Evolutionary conservation across 1,139 yeast genomes (phyloP).

Genomic region (Geotrichum phurueaensis): DNA sequence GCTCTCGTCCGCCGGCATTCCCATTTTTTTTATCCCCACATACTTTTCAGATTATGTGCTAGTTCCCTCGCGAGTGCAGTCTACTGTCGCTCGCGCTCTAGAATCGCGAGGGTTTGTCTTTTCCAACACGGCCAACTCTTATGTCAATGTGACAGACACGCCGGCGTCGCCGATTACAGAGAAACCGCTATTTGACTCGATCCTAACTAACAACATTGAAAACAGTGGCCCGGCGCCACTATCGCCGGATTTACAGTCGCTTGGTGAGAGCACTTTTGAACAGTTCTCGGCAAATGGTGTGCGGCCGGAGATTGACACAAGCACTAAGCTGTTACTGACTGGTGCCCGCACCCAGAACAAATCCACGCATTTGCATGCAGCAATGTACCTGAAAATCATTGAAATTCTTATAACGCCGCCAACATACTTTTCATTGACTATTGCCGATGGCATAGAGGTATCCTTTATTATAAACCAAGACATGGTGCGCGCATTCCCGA

Average conservation of each 20-base stretch:
- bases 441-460: slow-evolving; percentile 51
- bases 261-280: slow-evolving; percentile 40
- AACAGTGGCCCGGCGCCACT: slow-evolving; percentile 10
- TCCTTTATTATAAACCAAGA: slow-evolving; percentile 45
- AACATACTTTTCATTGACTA: slow-evolving; percentile 52
- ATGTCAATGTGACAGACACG: slow-evolving; percentile 19
- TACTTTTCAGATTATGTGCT: slow-evolving; percentile 65
- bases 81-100: slow-evolving; percentile 44
- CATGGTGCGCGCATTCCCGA: slow-evolving; percentile 32
- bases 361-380: slow-evolving; percentile 18
- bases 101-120: slow-evolving; percentile 43
- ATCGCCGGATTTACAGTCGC: slow-evolving; percentile 16
- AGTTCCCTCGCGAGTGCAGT: slow-evolving; percentile 45
- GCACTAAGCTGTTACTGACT: slow-evolving; percentile 47
- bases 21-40: slow-evolving; percentile 58
- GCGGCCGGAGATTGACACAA: slow-evolving; percentile 41
- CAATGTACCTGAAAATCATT: slow-evolving; percentile 26
- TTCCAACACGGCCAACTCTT: slow-evolving; percentile 37
- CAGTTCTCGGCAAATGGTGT: slow-evolving; percentile 32
- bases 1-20: slow-evolving; percentile 50
- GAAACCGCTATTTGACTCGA: not conserved
- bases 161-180: slow-evolving; percentile 4
- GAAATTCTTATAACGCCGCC: slow-evolving; percentile 37
- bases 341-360: slow-evolving; percentile 50
- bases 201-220: not conserved